These are phyloP conservation scores for Rhynchospora pubera DNA, from an alignment of 176 grass and related monocot species.

Conservation along the genomic window DNA sequence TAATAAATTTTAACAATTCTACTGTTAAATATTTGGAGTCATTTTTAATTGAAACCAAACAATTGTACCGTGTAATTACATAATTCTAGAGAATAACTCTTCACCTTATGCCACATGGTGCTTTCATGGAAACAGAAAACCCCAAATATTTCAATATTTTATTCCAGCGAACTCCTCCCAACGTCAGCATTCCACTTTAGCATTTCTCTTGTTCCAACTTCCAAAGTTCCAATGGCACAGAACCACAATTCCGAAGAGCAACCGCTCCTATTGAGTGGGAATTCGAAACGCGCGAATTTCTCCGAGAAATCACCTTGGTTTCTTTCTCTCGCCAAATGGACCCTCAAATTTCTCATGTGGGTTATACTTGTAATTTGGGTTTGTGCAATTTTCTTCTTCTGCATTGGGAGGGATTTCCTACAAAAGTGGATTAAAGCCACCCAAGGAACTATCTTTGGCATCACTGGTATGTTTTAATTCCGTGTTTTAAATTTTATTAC, in stretches of 20 bases:
- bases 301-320: conserved; percentile 6
- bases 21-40: no score
- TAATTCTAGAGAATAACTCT: neutral
- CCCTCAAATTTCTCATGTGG: conserved; percentile 80
- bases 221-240: neutral
- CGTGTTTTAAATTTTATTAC: neutral
- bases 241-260: conserved; percentile 16
- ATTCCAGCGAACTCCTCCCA: neutral
- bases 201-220: neutral
- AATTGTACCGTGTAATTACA: neutral
- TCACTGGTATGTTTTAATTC: conserved; percentile 36
- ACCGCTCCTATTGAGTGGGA: conserved; percentile 2
- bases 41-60: neutral
- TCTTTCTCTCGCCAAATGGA: conserved; percentile 41
- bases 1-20: no score
- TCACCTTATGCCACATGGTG: neutral
- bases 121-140: neutral
- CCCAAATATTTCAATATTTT: conserved; percentile 6
- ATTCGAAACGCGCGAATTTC: neutral
- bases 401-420: conserved; percentile 34
- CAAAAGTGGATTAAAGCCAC: conserved; percentile 14
- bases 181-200: neutral
- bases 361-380: conserved; percentile 56
- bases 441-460: conserved; percentile 33
- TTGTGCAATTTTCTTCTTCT: conserved; percentile 57